Base-by-base conservation (phyloP, 345 rosid genomes). In the Dipteronia dyeriana region DNA sequence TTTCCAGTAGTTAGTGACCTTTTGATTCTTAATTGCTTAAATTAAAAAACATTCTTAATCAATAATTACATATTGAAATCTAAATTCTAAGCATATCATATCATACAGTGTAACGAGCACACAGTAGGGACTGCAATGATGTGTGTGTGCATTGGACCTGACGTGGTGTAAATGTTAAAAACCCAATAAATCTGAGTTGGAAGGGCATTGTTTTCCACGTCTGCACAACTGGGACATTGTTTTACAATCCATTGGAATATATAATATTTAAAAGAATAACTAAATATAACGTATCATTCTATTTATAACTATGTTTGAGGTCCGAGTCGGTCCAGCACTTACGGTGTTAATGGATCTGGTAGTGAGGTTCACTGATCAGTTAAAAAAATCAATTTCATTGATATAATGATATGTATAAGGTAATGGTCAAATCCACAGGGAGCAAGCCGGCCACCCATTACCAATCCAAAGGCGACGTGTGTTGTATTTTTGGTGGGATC, bases 171-270 rank as follows among this genome's bases (percentile, higher is more conserved):
- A 34, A 4, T 4, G 6, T 34, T 34, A 34, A 34, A 34, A 34
- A 34, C 6, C 38, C 4, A 1, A 34, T 34, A 34, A 34, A 34
- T 5, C 38, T 34, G 38, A 34, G 45, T 68, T 53, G 75, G 54
- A 66, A 43, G 45, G 19, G 8, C 70, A 41, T 74, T 74, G 81
- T 76, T 73, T 79, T 74, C 59, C 3, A 23, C 74, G 77, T 62
- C 75, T 72, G 5, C 22, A 39, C 47, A 67, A 25, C 49, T 56
- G 6, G 49, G 39, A 26, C 19, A 11, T n/a, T 76, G n/a, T 54
- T 57, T 34, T 34, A n/a, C 4, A 5, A 1, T 34, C 6, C 6
- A 4, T 34, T 34, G 6, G n/a, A n/a, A n/a, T n/a, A n/a, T n/a
- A n/a, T n/a, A n/a, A n/a, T n/a, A n/a, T n/a, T n/a, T n/a, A n/a